Percentiles rank a stretch among this genome's conserved stretches.
These are phyloP conservation scores for Apiospora koreana DNA, from an alignment of 2,329 filamentous ascomycete genomes.

Conservation along the genomic window DNA sequence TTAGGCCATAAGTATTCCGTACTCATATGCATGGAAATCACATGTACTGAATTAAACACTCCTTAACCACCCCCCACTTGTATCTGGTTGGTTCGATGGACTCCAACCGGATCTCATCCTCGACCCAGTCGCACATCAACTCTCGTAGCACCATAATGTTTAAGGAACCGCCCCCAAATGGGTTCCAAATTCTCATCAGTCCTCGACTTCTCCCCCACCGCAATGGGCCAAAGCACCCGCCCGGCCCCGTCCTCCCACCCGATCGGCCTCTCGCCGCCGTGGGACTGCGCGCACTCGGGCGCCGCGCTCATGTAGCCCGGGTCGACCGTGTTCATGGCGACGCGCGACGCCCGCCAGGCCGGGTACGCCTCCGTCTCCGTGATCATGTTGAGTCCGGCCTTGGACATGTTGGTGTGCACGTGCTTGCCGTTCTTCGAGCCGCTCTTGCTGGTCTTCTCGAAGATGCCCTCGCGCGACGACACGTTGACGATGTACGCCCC, in stretches of 20 bases:
- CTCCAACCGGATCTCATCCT: background rate
- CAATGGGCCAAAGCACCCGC: constrained; percentile 36
- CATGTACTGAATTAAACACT: too few species aligned
- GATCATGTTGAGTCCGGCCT: constrained; percentile 42
- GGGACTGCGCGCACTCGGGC: constrained; percentile 28
- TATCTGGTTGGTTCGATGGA: too few species aligned
- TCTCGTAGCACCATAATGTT: constrained; percentile 11
- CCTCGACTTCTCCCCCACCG: background rate
- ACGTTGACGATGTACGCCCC: constrained; percentile 34
- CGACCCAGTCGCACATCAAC: constrained; percentile 13
- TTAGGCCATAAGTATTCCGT: too few species aligned
- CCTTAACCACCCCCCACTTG: too few species aligned
- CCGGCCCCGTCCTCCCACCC: constrained; percentile 39
- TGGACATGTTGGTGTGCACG: constrained; percentile 42
- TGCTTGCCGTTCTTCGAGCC: constrained; percentile 33
- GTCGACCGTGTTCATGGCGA: constrained; percentile 40
- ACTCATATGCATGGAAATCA: too few species aligned
- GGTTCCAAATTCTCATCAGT: background rate
- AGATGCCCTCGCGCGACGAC: constrained; percentile 38
- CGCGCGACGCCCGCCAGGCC: constrained; percentile 30
- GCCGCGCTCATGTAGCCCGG: constrained; percentile 40
- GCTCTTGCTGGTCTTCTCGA: constrained; percentile 24
- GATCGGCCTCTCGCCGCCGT: constrained; percentile 32
- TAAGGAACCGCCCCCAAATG: constrained; percentile 13
- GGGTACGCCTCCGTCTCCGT: constrained; percentile 37